Evolutionary conservation across 179 eudicot species (phyloP).

Genomic region (Spergularia azorica): DNA sequence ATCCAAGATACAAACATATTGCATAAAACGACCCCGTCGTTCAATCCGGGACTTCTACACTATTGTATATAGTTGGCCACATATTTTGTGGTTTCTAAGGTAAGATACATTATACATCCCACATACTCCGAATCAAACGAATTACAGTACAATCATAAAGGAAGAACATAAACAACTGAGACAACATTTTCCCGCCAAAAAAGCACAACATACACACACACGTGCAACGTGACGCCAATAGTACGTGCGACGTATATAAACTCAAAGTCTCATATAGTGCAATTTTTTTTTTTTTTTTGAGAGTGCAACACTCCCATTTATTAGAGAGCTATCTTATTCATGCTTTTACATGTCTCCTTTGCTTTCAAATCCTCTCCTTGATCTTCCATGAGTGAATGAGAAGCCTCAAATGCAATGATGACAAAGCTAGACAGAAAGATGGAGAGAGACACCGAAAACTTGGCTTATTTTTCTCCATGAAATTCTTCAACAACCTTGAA

Average conservation of each 20-base stretch:
- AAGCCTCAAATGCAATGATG: constrained; percentile 24
- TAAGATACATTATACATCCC: constrained; percentile 38
- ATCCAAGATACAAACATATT: constrained; percentile 44
- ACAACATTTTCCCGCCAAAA: constrained; percentile 43
- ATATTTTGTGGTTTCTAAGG: constrained; percentile 2
- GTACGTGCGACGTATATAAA: neutral
- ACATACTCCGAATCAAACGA: constrained; percentile 7
- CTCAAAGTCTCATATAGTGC: neutral
- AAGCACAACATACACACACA: constrained; percentile 38
- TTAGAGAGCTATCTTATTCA: constrained; percentile 16
- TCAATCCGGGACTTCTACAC: too few species aligned
- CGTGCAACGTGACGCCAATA: constrained; percentile 4
- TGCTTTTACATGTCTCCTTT: constrained; percentile 6
- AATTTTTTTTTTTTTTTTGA: neutral
- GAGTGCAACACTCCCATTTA: neutral
- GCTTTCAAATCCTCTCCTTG: neutral
- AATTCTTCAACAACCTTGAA: constrained; percentile 31
- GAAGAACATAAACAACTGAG: neutral
- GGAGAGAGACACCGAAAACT: constrained; percentile 8
- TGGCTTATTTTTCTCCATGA: constrained; percentile 27
- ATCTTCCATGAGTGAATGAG: constrained; percentile 15
- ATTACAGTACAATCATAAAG: constrained; percentile 5
- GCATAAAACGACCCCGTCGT: too few species aligned
- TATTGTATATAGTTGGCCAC: neutral
- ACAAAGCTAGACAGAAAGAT: constrained; percentile 21